Evolutionary conservation across 495 filamentous ascomycete genomes (phyloP), one percentile per base, ranked within the genome.

Genomic region (Xylaria longipes): DNA sequence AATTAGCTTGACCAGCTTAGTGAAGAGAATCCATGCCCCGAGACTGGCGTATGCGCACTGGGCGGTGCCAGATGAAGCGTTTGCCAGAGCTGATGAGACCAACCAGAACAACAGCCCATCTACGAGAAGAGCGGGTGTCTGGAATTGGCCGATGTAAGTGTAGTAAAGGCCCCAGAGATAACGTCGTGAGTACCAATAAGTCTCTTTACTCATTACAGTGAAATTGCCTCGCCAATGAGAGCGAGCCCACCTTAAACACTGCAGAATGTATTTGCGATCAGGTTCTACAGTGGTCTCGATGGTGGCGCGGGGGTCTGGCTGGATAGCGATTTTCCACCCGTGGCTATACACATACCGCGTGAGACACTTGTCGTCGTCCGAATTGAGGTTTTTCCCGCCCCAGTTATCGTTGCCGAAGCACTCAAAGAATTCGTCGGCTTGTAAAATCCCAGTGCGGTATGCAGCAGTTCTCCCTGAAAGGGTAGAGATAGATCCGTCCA

Each of bases 391-490:
- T 75, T 89, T 92, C 72, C 88, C 87, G 31, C 90, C 87, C 90
- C 90, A 93, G 52, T 86, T 85, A 75, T 94, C 92, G 68, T 90
- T 90, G 54, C 89, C 89, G 80, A 94, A 94, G 39, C 86, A 90
- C 33, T 89, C 84, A 48, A 90, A 89, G 80, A 97, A 97, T 39
- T 86, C 85, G 68, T 90, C 86, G 76, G 91, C 88, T 79, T 93
- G 89, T n/a, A 97, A 85, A 64, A 97, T 95, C 68, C 89, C 85
- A 8, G 91, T 91, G 33, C 91, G 90, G 81, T 96, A 95, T 15
- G 93, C 93, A 33, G 93, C 93, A 15, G 93, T 95, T 41, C 94
- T 87, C 56, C 94, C 94, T 39, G 94, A 97, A 84, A 97, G 90
- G 81, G 93, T 96, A 35, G 93, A 94, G 27, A 94, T 88, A 25